These are phyloP conservation scores for Tylopilus intermedius DNA, from an alignment of 768 basidiomycete genomes.

Conservation along the genomic window DNA sequence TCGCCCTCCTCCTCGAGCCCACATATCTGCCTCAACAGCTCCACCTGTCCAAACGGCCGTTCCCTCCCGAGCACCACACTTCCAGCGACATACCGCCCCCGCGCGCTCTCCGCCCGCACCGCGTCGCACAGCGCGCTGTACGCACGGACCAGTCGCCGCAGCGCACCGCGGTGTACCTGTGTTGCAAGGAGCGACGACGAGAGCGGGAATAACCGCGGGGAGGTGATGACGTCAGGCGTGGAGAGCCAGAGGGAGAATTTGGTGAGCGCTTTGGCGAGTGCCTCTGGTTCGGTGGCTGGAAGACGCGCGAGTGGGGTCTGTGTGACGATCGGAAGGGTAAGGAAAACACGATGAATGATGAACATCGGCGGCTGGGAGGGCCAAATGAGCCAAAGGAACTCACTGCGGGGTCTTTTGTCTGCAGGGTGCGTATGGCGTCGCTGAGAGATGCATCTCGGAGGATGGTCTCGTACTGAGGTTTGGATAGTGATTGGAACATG, in stretches of 20 bases:
- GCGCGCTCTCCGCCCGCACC: constrained; percentile 61
- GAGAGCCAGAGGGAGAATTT: constrained; percentile 85
- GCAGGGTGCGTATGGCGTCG: constrained; percentile 20
- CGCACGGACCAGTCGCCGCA: constrained; percentile 60
- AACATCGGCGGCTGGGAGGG: background rate
- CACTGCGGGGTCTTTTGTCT: constrained; percentile 18
- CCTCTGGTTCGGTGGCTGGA: constrained; percentile 57
- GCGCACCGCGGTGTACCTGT: constrained; percentile 70
- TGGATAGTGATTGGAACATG: too few relatives aligned
- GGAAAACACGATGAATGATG: background rate
- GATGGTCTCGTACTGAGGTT: constrained; percentile 17
- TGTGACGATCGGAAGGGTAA: constrained; percentile 16
- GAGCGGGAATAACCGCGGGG: constrained; percentile 73
- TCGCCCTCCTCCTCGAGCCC: constrained; percentile 46
- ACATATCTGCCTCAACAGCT: constrained; percentile 71
- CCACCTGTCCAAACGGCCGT: constrained; percentile 76
- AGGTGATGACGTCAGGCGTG: constrained; percentile 71
- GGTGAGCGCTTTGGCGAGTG: constrained; percentile 57
- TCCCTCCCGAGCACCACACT: constrained; percentile 78
- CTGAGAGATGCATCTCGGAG: constrained; percentile 27
- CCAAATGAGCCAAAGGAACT: too few relatives aligned
- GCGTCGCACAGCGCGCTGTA: constrained; percentile 74
- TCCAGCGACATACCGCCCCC: constrained; percentile 78
- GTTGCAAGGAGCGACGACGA: constrained; percentile 60
- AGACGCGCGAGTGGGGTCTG: constrained; percentile 71